A percentile compares a stretch with the other conserved stretches of the same genome.
phyloP scores from a whole-genome alignment of 208 protist genomes.

The Leishmania mexicana region DNA sequence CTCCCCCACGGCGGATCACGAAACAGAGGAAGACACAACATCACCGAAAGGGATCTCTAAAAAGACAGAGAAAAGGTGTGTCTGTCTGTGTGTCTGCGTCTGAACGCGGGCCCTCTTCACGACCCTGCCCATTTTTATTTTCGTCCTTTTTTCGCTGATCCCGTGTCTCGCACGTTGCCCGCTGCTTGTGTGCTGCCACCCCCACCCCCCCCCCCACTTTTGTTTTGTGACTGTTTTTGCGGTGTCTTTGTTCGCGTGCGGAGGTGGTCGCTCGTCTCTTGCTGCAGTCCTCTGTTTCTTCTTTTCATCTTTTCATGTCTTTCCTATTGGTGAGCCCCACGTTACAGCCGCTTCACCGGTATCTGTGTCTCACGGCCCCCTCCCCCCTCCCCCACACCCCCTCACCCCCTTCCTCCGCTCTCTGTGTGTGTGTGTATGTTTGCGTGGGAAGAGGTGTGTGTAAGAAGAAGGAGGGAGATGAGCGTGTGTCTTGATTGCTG shows the following conservation, averaged over 20 bases:
- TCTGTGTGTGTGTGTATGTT: background rate
- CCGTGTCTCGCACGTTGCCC: background rate
- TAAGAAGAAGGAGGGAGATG: background rate
- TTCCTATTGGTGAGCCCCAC: slow-evolving; percentile 7
- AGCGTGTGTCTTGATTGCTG: background rate
- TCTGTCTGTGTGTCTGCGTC: too few species aligned
- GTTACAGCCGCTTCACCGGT: too few species aligned
- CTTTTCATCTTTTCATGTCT: slow-evolving; percentile 6
- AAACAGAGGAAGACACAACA: background rate
- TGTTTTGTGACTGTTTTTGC: background rate
- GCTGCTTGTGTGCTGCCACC: too few species aligned
- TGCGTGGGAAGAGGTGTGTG: background rate
- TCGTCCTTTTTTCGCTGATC: background rate
- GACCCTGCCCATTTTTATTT: too few species aligned
- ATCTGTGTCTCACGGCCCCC: background rate
- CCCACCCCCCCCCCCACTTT: too few species aligned
- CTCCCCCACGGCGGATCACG: background rate
- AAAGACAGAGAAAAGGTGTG: too few species aligned
- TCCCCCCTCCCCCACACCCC: too few species aligned
- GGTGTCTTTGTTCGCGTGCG: background rate
- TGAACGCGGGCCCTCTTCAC: too few species aligned
- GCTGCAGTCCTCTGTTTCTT: background rate
- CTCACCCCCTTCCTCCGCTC: background rate
- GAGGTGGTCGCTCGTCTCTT: background rate
- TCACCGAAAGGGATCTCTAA: background rate